Percentiles rank a stretch among this genome's conserved stretches.
phyloP scores from a whole-genome alignment of 2,329 filamentous ascomycete species.

The Trichoderma pleuroti region DNA sequence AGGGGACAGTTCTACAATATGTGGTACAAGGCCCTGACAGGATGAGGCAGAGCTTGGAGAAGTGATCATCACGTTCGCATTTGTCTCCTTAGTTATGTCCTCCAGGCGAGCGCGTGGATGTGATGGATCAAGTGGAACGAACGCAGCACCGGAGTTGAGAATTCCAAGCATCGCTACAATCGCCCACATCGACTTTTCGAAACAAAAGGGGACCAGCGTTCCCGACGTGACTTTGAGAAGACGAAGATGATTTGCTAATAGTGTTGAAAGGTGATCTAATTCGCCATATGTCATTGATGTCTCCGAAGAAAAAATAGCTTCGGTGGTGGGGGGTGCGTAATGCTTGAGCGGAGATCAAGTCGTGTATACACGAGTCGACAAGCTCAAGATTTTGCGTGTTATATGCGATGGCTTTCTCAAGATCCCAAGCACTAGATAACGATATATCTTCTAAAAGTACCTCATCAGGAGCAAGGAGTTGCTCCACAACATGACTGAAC shows the following conservation, averaged over 20 bases:
- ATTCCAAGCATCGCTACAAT: slow-evolving; percentile 28
- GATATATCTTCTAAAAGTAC: not conserved
- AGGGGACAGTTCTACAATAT: not conserved
- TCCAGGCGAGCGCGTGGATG: slow-evolving; percentile 10
- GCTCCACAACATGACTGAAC: not conserved
- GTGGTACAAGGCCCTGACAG: not conserved
- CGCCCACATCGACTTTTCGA: slow-evolving; percentile 23
- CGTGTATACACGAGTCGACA: not conserved
- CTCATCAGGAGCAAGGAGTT: not conserved
- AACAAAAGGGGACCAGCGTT: slow-evolving; percentile 20
- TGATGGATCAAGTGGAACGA: slow-evolving; percentile 27
- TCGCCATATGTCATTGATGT: slow-evolving; percentile 5
- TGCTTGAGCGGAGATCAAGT: not conserved
- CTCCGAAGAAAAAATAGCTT: slow-evolving; percentile 17
- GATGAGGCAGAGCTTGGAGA: not conserved
- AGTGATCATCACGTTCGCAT: slow-evolving; percentile 15
- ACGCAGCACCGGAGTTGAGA: slow-evolving; percentile 28
- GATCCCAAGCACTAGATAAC: not conserved
- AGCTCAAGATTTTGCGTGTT: not conserved
- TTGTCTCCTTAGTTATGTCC: slow-evolving; percentile 7
- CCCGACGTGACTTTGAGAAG: slow-evolving; percentile 26
- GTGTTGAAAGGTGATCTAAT: not conserved
- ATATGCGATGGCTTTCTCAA: not conserved
- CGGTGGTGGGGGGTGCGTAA: not conserved
- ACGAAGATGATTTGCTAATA: slow-evolving; percentile 8